Base-by-base conservation (phyloP, 176 grass and related monocot species). In the Pharus latifolius region DNA sequence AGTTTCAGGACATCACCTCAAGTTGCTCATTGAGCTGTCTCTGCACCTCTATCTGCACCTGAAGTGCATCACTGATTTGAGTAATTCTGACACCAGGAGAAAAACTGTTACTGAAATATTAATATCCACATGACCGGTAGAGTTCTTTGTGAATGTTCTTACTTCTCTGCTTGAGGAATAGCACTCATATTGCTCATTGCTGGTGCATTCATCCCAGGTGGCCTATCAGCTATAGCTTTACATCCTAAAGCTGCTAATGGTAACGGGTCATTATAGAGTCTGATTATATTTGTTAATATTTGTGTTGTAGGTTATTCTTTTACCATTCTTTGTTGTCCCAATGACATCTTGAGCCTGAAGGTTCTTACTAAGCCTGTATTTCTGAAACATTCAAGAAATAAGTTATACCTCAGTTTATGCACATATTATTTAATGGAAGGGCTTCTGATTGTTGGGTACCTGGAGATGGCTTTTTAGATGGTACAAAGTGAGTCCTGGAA, bases 401-500 rank as follows among this genome's bases (percentile, higher is more conserved):
- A 53, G 56, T 72, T 65, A 24, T 59, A 17, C 58, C 61, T 24
- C 41, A 75, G n/a, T 34, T 68, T 74, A 45, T 28, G 55, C 42
- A 18, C 78, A 54, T 67, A 27, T 43, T 69, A 45, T 78, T 37
- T 68, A 63, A 55, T 34, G 46, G 25, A 42, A 34, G n/a, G 43
- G 27, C 74, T 78, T 73, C 17, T 73, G 30, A 60, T 80, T 76
- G 59, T 67, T 28, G 60, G 28, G 69, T 82, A 96, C 91, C 87
- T 96, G 91, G 70, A 96, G 91, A 82, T 96, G 91, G 37, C 91
- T 91, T 83, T 96, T 96, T 77, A 96, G 75, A 88, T 96, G 92
- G 75, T 96, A 96, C 46, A 96, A 85, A 50, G 92, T 96, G 60
- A 96, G 83, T 86, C 92, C 92, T 59, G 92, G 92, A 86, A 96